Base-by-base conservation (phyloP, 148 eudicot species). In the Vaccinium vitisidaea region DNA sequence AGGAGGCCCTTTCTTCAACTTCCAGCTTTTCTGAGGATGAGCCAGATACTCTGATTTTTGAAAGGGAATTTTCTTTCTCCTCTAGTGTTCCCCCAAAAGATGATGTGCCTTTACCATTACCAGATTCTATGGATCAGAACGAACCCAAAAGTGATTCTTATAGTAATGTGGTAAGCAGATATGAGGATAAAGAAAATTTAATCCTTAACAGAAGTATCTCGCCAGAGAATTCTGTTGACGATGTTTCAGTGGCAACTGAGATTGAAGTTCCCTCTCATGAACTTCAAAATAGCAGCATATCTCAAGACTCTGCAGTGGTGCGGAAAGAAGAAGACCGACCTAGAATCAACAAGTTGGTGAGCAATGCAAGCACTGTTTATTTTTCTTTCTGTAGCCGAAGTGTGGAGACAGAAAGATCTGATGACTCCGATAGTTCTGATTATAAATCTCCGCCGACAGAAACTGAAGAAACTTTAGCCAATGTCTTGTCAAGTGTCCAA, bases 11-110 rank as follows among this genome's bases (percentile, higher is more conserved):
- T 49, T 84, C 92, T 88, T 82, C 92, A 18, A 81, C 90, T 82
- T 91, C 95, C 81, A 88, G 83, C 63, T 84, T 77, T 75, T 89
- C 91, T 25, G 90, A 87, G 84, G 90, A 87, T n/a, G 94, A 86
- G 61, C 83, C 88, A 9, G 88, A 87, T 69, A 84, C 58, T 83
- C 74, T 59, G 48, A 85, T 79, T n/a, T 80, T 73, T 39, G 88
- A 25, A 53, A 84, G 84, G 43, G 81, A 84, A 59, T 71, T 36
- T 83, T 87, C 77, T 19, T 83, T 85, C 53, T 71, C 84, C 82
- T 74, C 88, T 18, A 82, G 86, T 55, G 49, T 83, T 83, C 84
- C 87, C n/a, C 18, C 53, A 9, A 80, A 86, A 82, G 80, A 71
- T 46, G 82, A 84, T 65, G 79, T 18, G 12, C 30, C 84, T 69